Evolutionary conservation across 2,329 filamentous ascomycete species (phyloP), one percentile per base, ranked within the genome.

Genomic region (Penicillium frequentans): DNA sequence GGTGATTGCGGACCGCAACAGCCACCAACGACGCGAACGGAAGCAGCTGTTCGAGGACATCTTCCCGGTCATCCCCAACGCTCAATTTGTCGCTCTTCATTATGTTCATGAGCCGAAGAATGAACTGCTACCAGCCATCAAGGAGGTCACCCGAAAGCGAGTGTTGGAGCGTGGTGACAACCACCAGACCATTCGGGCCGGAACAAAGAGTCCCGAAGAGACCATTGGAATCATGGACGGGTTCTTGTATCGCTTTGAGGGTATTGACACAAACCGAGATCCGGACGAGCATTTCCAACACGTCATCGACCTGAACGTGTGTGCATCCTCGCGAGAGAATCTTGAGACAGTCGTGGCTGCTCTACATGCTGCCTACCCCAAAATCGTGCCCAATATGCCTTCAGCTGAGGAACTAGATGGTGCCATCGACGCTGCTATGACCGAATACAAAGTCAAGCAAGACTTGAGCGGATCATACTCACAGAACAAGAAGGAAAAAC

Each of bases 111-210:
- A 92, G 56, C 79, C 79, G 1, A 81, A 80, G 59, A 79, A 75
- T 19, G 68, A 78, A 39, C 78, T 91, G 62, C 84, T 95, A 8
- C 83, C 90, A 49, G 80, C 84, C 31, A 90, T 98, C 60, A 85
- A 90, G 45, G 79, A 84, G 55, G 81, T 93, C 26, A 96, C 92
- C 1, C 87, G 86, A 56, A 83, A 87, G 61, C 87, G 95, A 49
- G 91, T 99, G 1, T 78, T 97, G 21, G 83, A 86, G 6, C 89
- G 95, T 23, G 95, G 95, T 14, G 92, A 99, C 73, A 98, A 98
- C 69, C 95, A 99, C 73, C 95, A 99, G 76, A 99, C 95, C 0
- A 98, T 99, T 58, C 92, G 95, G 68, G 93, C 93, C 11, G 81
- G 79, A n/a, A 89, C 85, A 46, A 89, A 90, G 55, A 84, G 89